Percentiles rank a stretch among this genome's conserved stretches.
These are phyloP conservation scores for Blastosporella zonata DNA, from an alignment of 1,284 basidiomycete species.

Conservation along the genomic window DNA sequence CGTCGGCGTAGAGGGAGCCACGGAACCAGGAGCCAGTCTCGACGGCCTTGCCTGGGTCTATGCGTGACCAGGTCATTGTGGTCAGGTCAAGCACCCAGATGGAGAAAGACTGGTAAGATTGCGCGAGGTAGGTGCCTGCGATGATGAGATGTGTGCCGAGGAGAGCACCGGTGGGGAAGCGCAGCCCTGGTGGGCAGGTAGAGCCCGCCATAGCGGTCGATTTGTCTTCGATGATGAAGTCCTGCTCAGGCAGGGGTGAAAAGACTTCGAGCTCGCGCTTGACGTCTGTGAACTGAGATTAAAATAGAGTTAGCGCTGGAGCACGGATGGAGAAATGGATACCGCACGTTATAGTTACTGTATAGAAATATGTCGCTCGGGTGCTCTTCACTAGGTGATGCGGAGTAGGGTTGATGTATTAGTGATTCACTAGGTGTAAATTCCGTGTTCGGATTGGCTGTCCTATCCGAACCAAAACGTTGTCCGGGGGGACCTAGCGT, in stretches of 20 bases:
- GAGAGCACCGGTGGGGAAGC: slow-evolving; percentile 91
- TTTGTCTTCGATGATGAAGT: slow-evolving; percentile 69
- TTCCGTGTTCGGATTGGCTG: slow-evolving; percentile 33
- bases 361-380: slow-evolving; percentile 80
- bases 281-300: slow-evolving; percentile 83
- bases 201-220: slow-evolving; percentile 75
- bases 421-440: slow-evolving; percentile 60
- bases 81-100: slow-evolving; percentile 85
- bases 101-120: slow-evolving; percentile 86
- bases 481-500: slow-evolving; percentile 53
- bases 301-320: slow-evolving; percentile 5
- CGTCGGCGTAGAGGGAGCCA: slow-evolving; percentile 75
- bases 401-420: slow-evolving; percentile 73
- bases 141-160: slow-evolving; percentile 86
- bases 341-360: slow-evolving; percentile 84
- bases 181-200: slow-evolving; percentile 84
- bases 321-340: slow-evolving; percentile 8
- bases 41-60: slow-evolving; percentile 79
- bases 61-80: slow-evolving; percentile 80
- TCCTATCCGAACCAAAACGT: slow-evolving; percentile 51
- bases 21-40: slow-evolving; percentile 87
- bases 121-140: slow-evolving; percentile 87
- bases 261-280: slow-evolving; percentile 90
- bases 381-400: slow-evolving; percentile 65
- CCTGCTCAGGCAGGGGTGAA: slow-evolving; percentile 68